These are phyloP conservation scores for Conoideocrella luteorostrata DNA, from an alignment of 2,329 filamentous ascomycete genomes.

Conservation along the genomic window DNA sequence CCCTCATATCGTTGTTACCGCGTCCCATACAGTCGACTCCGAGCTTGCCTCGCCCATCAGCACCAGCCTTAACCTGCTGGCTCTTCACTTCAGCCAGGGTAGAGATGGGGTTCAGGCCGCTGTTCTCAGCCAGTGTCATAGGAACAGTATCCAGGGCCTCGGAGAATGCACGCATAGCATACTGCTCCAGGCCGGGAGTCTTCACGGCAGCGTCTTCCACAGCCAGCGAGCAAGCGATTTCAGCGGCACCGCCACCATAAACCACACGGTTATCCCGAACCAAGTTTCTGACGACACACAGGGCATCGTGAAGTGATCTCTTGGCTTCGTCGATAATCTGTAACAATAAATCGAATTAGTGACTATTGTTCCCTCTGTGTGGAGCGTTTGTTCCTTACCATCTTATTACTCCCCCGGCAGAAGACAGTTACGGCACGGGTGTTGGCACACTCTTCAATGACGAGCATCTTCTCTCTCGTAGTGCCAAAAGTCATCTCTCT, in stretches of 20 bases:
- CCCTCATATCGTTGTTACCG: constrained; percentile 94
- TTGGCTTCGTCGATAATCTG: constrained; percentile 99
- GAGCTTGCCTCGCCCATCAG: constrained; percentile 50
- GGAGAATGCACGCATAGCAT: constrained; percentile 96
- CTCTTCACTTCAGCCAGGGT: constrained; percentile 94
- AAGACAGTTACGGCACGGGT: constrained; percentile 94
- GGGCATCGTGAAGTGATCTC: constrained; percentile 91
- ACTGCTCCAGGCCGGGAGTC: constrained; percentile 96
- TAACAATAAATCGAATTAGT: not conserved
- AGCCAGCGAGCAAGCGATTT: constrained; percentile 93
- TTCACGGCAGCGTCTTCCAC: constrained; percentile 93
- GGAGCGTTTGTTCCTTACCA: constrained; percentile 56
- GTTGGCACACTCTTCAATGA: constrained; percentile 99
- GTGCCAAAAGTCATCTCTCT: constrained; percentile 96
- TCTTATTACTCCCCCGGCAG: constrained; percentile 97
- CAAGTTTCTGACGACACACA: constrained; percentile 95
- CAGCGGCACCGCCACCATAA: constrained; percentile 92
- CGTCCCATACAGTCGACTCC: constrained; percentile 98
- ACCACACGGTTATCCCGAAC: constrained; percentile 95
- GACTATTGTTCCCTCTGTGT: too few relatives aligned
- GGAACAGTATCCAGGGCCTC: constrained; percentile 90
- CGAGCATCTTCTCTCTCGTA: constrained; percentile 97
- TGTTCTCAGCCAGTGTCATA: constrained; percentile 97
- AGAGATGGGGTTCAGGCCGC: constrained; percentile 89
- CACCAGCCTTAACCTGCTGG: constrained; percentile 75